phyloP scores from a whole-genome alignment of 257 asterid species.

The Nyctanthes arbortristis region DNA sequence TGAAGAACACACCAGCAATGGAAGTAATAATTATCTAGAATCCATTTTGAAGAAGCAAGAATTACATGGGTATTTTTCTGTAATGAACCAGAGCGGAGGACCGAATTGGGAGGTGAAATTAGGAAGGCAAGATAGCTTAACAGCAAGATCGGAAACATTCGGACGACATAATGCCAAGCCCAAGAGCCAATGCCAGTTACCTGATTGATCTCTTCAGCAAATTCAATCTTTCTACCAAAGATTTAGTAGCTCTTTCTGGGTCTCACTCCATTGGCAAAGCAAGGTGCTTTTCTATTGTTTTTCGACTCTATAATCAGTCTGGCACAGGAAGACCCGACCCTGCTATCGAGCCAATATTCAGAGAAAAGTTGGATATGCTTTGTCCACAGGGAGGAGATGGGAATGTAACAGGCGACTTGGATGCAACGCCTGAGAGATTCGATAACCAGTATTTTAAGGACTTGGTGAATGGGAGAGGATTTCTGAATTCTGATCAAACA shows the following conservation, averaged over 20 bases:
- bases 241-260: conserved; percentile 91
- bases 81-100: conserved; percentile 73
- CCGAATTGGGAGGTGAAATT: conserved; percentile 85
- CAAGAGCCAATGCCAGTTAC: conserved; percentile 72
- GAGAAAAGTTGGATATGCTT: conserved; percentile 47
- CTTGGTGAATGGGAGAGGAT: conserved; percentile 68
- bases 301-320: conserved; percentile 89
- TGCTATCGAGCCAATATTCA: conserved; percentile 48
- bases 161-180: conserved; percentile 87
- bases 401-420: conserved; percentile 65
- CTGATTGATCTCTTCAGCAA: conserved; percentile 62
- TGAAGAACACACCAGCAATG: not conserved
- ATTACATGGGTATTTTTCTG: not conserved
- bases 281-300: conserved; percentile 78
- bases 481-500: conserved; percentile 80
- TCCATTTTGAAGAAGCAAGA: no score
- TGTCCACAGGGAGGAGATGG: conserved; percentile 77
- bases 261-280: conserved; percentile 92
- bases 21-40: not conserved
- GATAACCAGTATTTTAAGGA: conserved; percentile 84
- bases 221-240: conserved; percentile 67
- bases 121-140: conserved; percentile 81
- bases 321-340: conserved; percentile 92
- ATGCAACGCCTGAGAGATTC: conserved; percentile 63
- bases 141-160: conserved; percentile 85